Conservation (phyloP, 768 basidiomycete species). For the Leccinum olivaceopallidum region DNA sequence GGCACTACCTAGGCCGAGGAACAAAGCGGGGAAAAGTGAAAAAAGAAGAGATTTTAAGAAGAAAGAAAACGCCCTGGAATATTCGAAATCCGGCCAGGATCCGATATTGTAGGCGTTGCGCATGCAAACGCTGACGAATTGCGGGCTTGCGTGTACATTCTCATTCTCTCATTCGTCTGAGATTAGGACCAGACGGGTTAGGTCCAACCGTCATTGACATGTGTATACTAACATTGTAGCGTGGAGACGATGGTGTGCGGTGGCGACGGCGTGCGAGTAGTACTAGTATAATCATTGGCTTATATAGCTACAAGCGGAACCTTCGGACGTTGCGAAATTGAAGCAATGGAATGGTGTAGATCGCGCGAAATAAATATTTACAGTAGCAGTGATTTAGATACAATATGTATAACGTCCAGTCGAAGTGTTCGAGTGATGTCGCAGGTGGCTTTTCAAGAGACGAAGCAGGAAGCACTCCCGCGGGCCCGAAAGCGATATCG, state of each 20-base stretch:
- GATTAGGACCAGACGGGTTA: background rate
- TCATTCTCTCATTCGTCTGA: background rate
- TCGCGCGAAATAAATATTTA: too few species aligned
- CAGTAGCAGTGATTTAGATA: too few species aligned
- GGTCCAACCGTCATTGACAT: background rate
- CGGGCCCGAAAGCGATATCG: too few species aligned
- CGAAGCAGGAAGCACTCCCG: too few species aligned
- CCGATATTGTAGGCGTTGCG: background rate
- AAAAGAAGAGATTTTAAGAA: background rate
- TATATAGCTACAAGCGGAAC: too few species aligned
- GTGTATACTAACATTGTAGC: background rate
- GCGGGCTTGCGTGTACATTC: background rate
- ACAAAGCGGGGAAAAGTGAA: background rate
- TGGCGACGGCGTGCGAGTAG: slow-evolving; percentile 1
- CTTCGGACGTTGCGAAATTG: too few species aligned
- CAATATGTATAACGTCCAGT: too few species aligned
- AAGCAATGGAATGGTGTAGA: too few species aligned
- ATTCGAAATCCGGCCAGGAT: background rate
- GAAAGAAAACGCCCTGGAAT: background rate
- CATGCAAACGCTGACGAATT: background rate
- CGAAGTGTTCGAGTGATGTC: too few species aligned
- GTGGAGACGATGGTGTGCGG: background rate
- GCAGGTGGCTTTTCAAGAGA: too few species aligned
- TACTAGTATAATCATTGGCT: background rate
- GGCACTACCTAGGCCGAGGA: background rate